These are phyloP conservation scores for Salmacisia buchloeana DNA, from an alignment of 1,284 basidiomycete genomes.

Conservation along the genomic window DNA sequence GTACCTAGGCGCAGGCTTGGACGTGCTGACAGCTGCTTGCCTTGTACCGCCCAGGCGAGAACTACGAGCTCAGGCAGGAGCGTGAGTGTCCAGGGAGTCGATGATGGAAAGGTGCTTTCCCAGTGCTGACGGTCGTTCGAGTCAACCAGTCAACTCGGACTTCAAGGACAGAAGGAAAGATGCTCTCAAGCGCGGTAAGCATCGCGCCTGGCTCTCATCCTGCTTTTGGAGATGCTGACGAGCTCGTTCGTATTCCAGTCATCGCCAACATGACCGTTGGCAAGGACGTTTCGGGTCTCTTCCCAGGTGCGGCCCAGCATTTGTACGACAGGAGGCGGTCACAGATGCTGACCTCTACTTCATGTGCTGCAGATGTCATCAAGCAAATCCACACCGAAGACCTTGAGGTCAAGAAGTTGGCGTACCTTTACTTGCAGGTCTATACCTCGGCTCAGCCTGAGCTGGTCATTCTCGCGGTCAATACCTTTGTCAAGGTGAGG, in stretches of 20 bases:
- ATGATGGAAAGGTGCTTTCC: background rate
- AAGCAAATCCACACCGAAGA: conserved; percentile 97
- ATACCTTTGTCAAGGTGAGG: conserved; percentile 76
- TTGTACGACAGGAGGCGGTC: too few species aligned
- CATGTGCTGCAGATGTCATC: conserved; percentile 65
- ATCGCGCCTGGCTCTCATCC: background rate
- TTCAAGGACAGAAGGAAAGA: conserved; percentile 92
- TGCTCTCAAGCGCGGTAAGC: conserved; percentile 74
- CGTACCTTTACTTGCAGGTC: conserved; percentile 97
- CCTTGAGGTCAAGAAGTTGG: conserved; percentile 91
- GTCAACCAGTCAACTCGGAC: conserved; percentile 78
- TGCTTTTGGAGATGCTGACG: conserved; percentile 59
- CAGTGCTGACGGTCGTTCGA: background rate
- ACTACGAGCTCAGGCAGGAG: conserved; percentile 11
- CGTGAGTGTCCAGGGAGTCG: conserved; percentile 6
- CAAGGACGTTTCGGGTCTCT: conserved; percentile 90
- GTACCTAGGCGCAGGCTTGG: background rate
- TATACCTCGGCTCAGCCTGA: conserved; percentile 98
- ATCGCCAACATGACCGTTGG: conserved; percentile 88
- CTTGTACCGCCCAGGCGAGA: conserved; percentile 3
- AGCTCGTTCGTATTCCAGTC: conserved; percentile 15
- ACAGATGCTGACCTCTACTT: too few species aligned
- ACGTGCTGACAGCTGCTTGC: too few species aligned
- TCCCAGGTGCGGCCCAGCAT: conserved; percentile 63
- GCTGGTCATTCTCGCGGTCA: conserved; percentile 92